These are phyloP conservation scores for Penicillium sp. DNA, from an alignment of 2,329 filamentous ascomycete genomes.

Conservation along the genomic window DNA sequence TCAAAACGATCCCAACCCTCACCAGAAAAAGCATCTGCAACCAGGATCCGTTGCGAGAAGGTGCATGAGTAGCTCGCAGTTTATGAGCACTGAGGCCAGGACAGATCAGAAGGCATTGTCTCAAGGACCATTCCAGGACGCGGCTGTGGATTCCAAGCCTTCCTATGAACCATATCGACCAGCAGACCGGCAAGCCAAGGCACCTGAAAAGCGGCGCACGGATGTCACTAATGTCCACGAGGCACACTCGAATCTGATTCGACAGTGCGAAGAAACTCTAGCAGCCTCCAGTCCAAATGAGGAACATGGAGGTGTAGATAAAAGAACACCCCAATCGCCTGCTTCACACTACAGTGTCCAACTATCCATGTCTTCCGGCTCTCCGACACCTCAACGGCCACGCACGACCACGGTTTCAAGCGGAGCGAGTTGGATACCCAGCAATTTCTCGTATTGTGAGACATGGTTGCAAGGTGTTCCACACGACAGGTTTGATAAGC, in stretches of 20 bases:
- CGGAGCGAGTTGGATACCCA: constrained; percentile 34
- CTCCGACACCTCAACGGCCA: constrained; percentile 23
- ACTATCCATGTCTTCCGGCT: constrained; percentile 10
- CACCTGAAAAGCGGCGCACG: constrained; percentile 5
- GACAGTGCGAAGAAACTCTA: constrained; percentile 20
- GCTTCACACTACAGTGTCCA: background rate
- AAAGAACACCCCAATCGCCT: constrained; percentile 8
- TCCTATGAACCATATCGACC: constrained; percentile 15
- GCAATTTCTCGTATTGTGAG: constrained; percentile 33
- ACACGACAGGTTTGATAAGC: constrained; percentile 21
- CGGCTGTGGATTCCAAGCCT: constrained; percentile 1
- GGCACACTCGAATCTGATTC: constrained; percentile 28
- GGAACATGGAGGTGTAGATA: constrained; percentile 8
- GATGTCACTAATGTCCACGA: constrained; percentile 28
- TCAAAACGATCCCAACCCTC: background rate
- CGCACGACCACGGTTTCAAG: constrained; percentile 33
- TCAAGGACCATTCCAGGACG: background rate
- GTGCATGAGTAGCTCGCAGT: background rate
- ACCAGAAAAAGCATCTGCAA: background rate
- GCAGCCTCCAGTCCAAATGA: constrained; percentile 9
- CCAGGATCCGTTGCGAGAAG: background rate
- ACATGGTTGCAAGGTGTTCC: constrained; percentile 35
- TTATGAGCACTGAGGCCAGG: background rate
- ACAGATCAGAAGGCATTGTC: background rate
- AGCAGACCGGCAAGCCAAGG: constrained; percentile 8